These are phyloP conservation scores for Corymbia maculata DNA, from an alignment of 345 rosid genomes.

Conservation along the genomic window DNA sequence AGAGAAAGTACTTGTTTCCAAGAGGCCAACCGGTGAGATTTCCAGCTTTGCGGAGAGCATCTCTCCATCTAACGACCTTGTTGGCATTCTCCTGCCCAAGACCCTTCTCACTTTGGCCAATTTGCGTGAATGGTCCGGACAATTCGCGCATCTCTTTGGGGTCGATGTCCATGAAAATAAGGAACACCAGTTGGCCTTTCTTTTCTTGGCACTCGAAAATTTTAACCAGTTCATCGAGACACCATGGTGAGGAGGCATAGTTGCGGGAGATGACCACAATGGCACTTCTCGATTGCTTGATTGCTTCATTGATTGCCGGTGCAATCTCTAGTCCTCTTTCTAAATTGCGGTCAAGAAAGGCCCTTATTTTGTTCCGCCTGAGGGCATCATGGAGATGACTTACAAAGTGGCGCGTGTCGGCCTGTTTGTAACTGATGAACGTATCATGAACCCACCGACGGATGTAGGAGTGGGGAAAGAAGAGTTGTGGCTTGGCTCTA, in stretches of 20 bases:
- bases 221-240: not conserved
- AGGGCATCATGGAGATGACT: not conserved
- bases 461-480: not conserved
- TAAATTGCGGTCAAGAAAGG: fast-evolving
- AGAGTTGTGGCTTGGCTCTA: not conserved
- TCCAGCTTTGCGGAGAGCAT: not conserved
- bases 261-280: not conserved
- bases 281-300: not conserved
- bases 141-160: not conserved
- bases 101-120: not conserved
- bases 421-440: not conserved
- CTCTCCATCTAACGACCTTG: not conserved
- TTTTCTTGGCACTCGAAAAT: not conserved
- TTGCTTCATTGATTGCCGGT: fast-evolving
- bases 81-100: not conserved
- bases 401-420: not conserved
- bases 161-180: not conserved
- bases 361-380: not conserved
- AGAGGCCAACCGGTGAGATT: not conserved
- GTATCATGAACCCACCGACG: not conserved
- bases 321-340: not conserved
- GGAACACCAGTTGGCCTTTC: not conserved
- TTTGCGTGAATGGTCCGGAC: not conserved
- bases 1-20: not conserved
- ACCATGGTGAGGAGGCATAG: not conserved